These are phyloP conservation scores for Heracleum sosnowskyi DNA, from an alignment of 129 eudicot species.

Conservation along the genomic window DNA sequence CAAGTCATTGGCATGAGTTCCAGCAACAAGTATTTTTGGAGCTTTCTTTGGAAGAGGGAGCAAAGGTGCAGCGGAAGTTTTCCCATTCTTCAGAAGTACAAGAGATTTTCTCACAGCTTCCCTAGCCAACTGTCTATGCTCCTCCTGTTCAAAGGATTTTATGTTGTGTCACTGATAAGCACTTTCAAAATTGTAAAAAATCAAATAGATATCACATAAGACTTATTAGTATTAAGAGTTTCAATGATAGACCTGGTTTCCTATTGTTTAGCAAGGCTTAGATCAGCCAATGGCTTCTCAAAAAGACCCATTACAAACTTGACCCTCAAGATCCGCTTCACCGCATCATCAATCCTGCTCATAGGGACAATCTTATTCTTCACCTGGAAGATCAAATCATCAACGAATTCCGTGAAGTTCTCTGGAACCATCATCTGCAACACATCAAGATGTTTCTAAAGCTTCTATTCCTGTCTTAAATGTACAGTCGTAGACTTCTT, in stretches of 20 bases:
- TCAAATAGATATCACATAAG: neutral
- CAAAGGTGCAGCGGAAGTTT: slow-evolving; percentile 19
- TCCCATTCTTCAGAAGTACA: slow-evolving; percentile 50
- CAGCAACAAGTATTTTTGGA: slow-evolving; percentile 35
- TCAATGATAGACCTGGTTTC: slow-evolving; percentile 15
- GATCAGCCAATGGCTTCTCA: slow-evolving; percentile 42
- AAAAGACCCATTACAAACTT: slow-evolving; percentile 37
- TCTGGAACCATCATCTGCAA: slow-evolving; percentile 23
- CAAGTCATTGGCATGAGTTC: slow-evolving; percentile 42
- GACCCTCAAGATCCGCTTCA: slow-evolving; percentile 39
- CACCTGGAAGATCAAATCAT: slow-evolving; percentile 23
- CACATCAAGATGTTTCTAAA: neutral
- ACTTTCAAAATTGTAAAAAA: neutral
- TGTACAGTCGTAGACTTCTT: neutral
- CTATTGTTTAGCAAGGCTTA: slow-evolving; percentile 24
- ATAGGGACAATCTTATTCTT: slow-evolving; percentile 29
- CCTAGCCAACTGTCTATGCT: slow-evolving; percentile 49
- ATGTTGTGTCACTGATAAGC: neutral
- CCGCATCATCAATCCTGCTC: slow-evolving; percentile 52
- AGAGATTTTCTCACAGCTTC: slow-evolving; percentile 65
- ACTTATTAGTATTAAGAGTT: neutral
- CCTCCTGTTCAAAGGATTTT: slow-evolving; percentile 15
- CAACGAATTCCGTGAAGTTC: slow-evolving; percentile 26
- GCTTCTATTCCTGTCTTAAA: neutral
- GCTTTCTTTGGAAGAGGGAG: slow-evolving; percentile 51